phyloP scores from a whole-genome alignment of 2,329 filamentous ascomycete genomes.

The Venturia oleaginea region DNA sequence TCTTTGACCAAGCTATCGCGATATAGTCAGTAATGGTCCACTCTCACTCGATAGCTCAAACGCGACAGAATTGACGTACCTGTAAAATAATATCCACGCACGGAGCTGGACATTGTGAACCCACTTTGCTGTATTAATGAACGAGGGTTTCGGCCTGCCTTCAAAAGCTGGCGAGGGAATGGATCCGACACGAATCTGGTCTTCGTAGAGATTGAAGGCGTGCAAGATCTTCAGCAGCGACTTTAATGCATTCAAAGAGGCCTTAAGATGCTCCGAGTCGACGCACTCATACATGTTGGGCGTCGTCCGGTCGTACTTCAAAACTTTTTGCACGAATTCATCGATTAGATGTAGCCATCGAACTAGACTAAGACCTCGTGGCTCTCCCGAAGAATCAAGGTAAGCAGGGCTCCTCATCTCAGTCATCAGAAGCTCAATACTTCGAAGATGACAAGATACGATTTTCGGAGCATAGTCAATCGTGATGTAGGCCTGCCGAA shows the following conservation, averaged over 20 bases:
- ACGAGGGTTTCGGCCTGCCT: constrained; percentile 36
- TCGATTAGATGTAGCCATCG: constrained; percentile 72
- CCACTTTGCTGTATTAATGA: constrained; percentile 49
- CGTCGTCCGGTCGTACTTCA: constrained; percentile 57
- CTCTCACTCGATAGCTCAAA: not conserved
- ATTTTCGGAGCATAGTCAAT: constrained; percentile 84
- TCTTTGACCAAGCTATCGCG: constrained; percentile 53
- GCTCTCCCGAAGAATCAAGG: constrained; percentile 45
- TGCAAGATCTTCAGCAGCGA: constrained; percentile 69
- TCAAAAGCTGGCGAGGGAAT: constrained; percentile 50
- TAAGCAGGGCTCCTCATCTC: constrained; percentile 57
- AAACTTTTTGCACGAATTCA: constrained; percentile 60
- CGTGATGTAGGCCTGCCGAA: constrained; percentile 79
- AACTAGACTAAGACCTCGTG: constrained; percentile 62
- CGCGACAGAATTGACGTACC: constrained; percentile 19
- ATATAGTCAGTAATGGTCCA: not conserved
- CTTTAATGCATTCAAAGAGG: constrained; percentile 62
- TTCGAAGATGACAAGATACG: constrained; percentile 75
- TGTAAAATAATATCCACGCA: constrained; percentile 81
- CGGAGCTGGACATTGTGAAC: constrained; percentile 81
- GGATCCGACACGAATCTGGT: constrained; percentile 73
- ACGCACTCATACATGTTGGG: constrained; percentile 75
- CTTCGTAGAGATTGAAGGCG: constrained; percentile 71
- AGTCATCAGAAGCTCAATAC: constrained; percentile 71
- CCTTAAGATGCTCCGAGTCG: constrained; percentile 66